phyloP scores from a whole-genome alignment of 495 filamentous ascomycete genomes.

The Aspergillus sparsus region DNA sequence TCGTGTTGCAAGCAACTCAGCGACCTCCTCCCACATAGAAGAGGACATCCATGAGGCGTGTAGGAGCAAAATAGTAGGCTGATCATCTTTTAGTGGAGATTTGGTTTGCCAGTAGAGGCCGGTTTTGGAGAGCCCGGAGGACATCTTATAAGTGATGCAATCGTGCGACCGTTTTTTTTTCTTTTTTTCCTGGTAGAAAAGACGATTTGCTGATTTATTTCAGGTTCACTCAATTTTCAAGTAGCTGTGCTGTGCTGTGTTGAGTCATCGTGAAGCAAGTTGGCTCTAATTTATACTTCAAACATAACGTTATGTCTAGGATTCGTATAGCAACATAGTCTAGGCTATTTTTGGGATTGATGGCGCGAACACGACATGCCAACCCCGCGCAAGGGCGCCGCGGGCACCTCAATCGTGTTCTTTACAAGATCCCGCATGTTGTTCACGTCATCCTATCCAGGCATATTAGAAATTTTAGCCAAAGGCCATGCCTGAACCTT shows the following conservation, averaged over 20 bases:
- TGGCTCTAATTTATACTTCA: background rate
- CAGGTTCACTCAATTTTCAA: background rate
- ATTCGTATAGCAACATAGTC: background rate
- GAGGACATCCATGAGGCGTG: slow-evolving; percentile 14
- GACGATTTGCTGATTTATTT: background rate
- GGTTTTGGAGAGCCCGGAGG: slow-evolving; percentile 3
- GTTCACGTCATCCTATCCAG: no score
- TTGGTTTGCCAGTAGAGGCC: slow-evolving; percentile 5
- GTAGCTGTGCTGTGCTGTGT: background rate
- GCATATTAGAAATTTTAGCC: no score
- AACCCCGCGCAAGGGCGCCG: background rate
- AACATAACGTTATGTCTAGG: background rate
- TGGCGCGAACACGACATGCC: background rate
- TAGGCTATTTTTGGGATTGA: background rate
- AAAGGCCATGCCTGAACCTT: no score
- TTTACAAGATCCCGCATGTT: background rate
- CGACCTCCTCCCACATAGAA: slow-evolving; percentile 5
- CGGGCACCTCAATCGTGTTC: background rate
- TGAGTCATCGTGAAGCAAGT: background rate
- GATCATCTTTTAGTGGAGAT: background rate
- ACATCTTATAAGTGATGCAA: background rate
- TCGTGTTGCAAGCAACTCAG: background rate
- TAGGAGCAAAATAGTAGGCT: slow-evolving; percentile 1
- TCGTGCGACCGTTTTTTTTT: background rate
- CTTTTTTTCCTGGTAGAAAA: background rate